Evolutionary conservation across 768 basidiomycete genomes (phyloP).

Genomic region (Leccinum imitatum): DNA sequence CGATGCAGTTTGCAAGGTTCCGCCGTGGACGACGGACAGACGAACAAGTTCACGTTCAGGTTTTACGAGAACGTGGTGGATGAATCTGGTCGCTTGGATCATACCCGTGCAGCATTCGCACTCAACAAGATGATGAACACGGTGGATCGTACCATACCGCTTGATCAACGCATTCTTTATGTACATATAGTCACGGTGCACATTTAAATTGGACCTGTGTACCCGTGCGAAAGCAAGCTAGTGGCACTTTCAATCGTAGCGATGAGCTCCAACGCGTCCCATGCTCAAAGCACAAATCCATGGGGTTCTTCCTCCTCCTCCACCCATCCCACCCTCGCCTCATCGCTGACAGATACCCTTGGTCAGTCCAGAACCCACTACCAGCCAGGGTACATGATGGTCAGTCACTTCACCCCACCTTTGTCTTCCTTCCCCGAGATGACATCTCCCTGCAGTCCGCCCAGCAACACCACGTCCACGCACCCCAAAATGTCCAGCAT

Average conservation of each 20-base stretch:
- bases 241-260: conserved; percentile 9
- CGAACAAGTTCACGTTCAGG: no score
- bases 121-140: no score
- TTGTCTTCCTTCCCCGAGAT: background rate
- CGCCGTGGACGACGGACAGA: no score
- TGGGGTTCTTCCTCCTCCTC: conserved; percentile 52
- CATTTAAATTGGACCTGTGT: no score
- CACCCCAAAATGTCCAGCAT: conserved; percentile 58
- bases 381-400: conserved; percentile 81
- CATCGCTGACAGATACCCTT: conserved; percentile 65
- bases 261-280: conserved; percentile 30
- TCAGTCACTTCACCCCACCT: conserved; percentile 31
- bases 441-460: conserved; percentile 45
- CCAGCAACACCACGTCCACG: conserved; percentile 57
- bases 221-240: conserved; percentile 9
- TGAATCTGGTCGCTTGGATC: no score
- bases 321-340: conserved; percentile 39
- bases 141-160: no score
- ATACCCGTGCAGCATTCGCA: no score
- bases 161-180: no score
- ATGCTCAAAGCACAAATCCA: conserved; percentile 47
- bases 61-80: no score
- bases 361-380: conserved; percentile 75
- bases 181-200: no score
- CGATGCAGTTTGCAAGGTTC: no score